Base-by-base conservation (phyloP, 768 basidiomycete species). In the Termitomyces sp. region DNA sequence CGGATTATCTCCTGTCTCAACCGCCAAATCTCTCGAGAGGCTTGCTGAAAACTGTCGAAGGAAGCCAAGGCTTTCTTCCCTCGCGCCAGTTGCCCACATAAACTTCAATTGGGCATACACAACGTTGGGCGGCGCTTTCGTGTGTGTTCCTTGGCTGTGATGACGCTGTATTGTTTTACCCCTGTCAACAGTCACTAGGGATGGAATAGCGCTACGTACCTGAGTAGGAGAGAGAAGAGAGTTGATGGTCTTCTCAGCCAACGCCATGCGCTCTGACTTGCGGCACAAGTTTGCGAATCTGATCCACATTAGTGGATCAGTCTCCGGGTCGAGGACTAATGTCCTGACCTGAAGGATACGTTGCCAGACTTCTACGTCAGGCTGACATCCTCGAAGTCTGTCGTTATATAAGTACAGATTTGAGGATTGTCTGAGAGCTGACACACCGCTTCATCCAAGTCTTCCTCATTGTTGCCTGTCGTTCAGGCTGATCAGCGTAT, bases 311-410 rank as follows among this genome's bases (percentile, higher is more conserved):
- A 90, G 83, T 43, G 91, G 92, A 68, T 98, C 95, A 60, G 97
- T 94, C 61, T 91, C 91, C 0, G 97, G 96, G 43, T 85, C 90
- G 27, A 98, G 78, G 21, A 99, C 95, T 52, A 98, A 80, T 0
- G 95, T 93, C 53, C 97, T 84, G 48, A 99, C 94, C 77, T 98
- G 96, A 9, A 99, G 77, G 53, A 98, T 92, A 19, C 96, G 86
- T 69, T 98, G 97, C 97, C 97, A 99, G 5, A 97, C 94, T 72
- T 99, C 97, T 34, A 98, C 96, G 65, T 98, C 97, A 23, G 93
- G 92, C 67, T 98, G 95, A 72, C 95, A 98, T 1, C 95, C 97
- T 75, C 92, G 89, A 40, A 99, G 73, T 58, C 95, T 95, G 59
- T 41, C 5, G 44, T 4, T 45, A 12, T 44, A 43, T 54, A 34